Evolutionary conservation across 2,329 filamentous ascomycete species (phyloP), one percentile per base, ranked within the genome.

Genomic region (Cyphellophora attinorum): DNA sequence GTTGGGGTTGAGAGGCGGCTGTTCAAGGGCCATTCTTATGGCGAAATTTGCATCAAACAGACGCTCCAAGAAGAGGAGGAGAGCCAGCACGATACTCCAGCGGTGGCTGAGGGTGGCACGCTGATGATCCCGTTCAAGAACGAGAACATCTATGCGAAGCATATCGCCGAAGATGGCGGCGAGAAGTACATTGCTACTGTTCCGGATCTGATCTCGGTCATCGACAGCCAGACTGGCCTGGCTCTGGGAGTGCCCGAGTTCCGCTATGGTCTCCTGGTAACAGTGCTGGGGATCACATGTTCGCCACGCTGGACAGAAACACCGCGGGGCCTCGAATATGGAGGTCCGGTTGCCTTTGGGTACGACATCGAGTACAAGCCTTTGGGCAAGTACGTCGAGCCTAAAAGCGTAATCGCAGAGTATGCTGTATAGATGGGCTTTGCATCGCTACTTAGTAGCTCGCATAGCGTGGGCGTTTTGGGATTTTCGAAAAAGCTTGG

Each of bases 71-170:
- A 69, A 14, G 52, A 53, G 42, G 62, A 36, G 46, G 55, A 34
- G 56, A 37, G 31, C 12, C 33, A n/a, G 13, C 35, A 33, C 6
- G 35, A 42, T 14, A 42, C 48, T 6, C 45, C 47, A 3, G 46
- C 56, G 5, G 44, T 55, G 58, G 68, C 51, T 39, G 50, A 28
- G 15, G 54, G 49, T 5, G 74, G 74, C 0, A 58, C 52, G 2
- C 56, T 81, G 50, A 78, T 74, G 51, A 76, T 83, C 31, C 76
- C 77, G 0, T 82, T 82, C 61, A 81, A 81, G 57, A 83, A 83
- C 52, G 78, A 83, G 50, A 83, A 82, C 47, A 78, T 83, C 29
- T 71, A 70, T n/a, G 77, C 72, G 0, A 53, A 59, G 37, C 55
- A 60, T 27, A 51, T 49, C 5, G 39, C 55, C 46, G 39, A 55